Evolutionary conservation across 305 asterid genomes (phyloP).

Genomic region (Fraxinus ornus): DNA sequence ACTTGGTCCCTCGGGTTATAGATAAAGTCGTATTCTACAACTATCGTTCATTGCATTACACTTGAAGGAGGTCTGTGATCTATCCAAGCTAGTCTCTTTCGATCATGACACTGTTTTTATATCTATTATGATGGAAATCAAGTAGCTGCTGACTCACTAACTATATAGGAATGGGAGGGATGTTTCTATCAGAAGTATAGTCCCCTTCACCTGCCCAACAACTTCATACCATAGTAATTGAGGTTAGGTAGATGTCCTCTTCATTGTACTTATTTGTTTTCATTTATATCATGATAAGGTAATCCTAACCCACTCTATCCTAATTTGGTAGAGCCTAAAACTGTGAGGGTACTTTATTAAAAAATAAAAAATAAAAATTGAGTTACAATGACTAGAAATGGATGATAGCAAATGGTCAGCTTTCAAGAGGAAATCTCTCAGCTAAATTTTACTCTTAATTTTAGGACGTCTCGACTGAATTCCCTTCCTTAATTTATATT

Average conservation of each 20-base stretch:
- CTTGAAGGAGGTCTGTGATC: neutral
- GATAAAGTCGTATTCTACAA: neutral
- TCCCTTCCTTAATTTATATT: neutral
- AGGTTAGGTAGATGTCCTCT: neutral
- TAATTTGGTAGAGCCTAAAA: neutral
- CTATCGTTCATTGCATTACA: neutral
- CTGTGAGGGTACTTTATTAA: neutral
- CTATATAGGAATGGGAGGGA: neutral
- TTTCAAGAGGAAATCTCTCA: neutral
- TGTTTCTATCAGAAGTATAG: neutral
- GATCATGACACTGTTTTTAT: neutral
- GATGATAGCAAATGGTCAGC: neutral
- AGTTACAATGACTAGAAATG: neutral
- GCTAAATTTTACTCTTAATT: neutral
- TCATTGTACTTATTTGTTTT: neutral
- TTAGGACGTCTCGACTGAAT: neutral
- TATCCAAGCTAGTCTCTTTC: neutral
- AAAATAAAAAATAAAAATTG: too few relatives aligned
- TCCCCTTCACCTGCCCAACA: neutral
- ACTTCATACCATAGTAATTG: neutral
- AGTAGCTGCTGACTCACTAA: neutral
- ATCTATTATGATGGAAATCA: neutral
- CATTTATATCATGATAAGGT: neutral
- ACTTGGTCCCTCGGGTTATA: neutral
- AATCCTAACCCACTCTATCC: neutral